Evolutionary conservation across 75 land plant genomes (phyloP).

Genomic region (Isoetes taiwanensis): DNA sequence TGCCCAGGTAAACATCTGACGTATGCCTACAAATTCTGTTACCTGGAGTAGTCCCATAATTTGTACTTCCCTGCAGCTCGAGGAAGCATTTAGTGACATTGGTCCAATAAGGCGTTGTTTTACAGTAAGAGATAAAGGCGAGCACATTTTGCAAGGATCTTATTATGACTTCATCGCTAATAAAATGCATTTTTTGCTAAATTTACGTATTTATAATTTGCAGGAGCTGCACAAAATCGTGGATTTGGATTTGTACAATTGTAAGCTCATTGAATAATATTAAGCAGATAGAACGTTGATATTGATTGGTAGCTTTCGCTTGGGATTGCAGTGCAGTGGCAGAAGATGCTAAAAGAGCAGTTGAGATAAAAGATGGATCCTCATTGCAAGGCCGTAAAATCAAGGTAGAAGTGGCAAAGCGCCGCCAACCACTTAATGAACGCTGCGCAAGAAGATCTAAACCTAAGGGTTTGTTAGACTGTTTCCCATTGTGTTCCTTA

Average conservation of each 20-base stretch:
- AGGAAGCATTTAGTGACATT: constrained; percentile 73
- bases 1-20: constrained; percentile 14
- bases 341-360: constrained; percentile 79
- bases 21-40: neutral
- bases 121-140: constrained; percentile 71
- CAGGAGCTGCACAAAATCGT: constrained; percentile 66
- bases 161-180: too few relatives aligned
- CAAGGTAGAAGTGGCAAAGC: constrained; percentile 61
- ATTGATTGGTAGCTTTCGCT: neutral
- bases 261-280: constrained; percentile 35
- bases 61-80: constrained; percentile 34
- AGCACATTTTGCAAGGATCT: too few relatives aligned
- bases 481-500: neutral
- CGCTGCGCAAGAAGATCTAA: constrained; percentile 37
- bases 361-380: constrained; percentile 62
- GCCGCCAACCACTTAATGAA: constrained; percentile 53
- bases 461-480: too few relatives aligned
- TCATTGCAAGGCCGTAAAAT: constrained; percentile 67
- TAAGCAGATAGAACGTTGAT: neutral
- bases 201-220: neutral
- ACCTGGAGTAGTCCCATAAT: neutral
- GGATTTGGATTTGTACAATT: constrained; percentile 92
- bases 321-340: constrained; percentile 45
- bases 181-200: neutral
- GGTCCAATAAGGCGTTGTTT: constrained; percentile 89